A percentile compares a stretch with the other conserved stretches of the same genome.
Evolutionary conservation across 257 asterid genomes (phyloP).

Genomic region (Marsdenia floribunda): DNA sequence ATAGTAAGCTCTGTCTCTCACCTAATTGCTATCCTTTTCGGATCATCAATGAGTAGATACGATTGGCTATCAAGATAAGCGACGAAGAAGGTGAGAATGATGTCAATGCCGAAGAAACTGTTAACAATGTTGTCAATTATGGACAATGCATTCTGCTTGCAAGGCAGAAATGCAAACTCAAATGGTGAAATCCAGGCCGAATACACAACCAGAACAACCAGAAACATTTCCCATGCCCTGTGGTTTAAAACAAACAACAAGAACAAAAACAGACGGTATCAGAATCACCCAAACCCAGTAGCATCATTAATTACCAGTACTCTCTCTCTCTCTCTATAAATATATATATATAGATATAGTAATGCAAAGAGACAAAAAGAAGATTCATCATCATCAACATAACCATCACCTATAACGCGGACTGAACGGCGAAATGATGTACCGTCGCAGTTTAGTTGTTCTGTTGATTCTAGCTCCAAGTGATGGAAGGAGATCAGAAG

Average conservation of each 20-base stretch:
- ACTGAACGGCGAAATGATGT: slow-evolving; percentile 64
- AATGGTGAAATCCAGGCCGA: slow-evolving; percentile 93
- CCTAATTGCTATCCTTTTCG: slow-evolving; percentile 64
- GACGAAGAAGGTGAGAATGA: slow-evolving; percentile 75
- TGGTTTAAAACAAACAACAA: neutral
- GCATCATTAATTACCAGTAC: too few relatives aligned
- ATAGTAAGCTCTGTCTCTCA: slow-evolving; percentile 7
- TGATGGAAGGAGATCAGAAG: slow-evolving; percentile 70
- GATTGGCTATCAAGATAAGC: slow-evolving; percentile 72
- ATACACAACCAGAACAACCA: slow-evolving; percentile 63
- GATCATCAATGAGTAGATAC: slow-evolving; percentile 65
- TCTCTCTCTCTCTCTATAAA: too few relatives aligned
- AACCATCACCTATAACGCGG: slow-evolving; percentile 59
- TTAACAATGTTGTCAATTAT: slow-evolving; percentile 69
- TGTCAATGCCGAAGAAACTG: slow-evolving; percentile 70
- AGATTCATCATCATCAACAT: neutral
- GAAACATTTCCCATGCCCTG: slow-evolving; percentile 94
- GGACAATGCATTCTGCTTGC: slow-evolving; percentile 55
- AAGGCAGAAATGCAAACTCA: slow-evolving; percentile 72
- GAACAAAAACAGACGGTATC: too few relatives aligned
- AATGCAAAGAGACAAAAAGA: too few relatives aligned
- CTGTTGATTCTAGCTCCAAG: slow-evolving; percentile 76
- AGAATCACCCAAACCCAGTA: neutral
- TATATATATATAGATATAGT: too few relatives aligned
- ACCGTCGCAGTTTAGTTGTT: slow-evolving; percentile 45